Percentiles rank a stretch among this genome's conserved stretches.
phyloP scores from a whole-genome alignment of 78 protist genomes.

The Emiliania huxleyi region DNA sequence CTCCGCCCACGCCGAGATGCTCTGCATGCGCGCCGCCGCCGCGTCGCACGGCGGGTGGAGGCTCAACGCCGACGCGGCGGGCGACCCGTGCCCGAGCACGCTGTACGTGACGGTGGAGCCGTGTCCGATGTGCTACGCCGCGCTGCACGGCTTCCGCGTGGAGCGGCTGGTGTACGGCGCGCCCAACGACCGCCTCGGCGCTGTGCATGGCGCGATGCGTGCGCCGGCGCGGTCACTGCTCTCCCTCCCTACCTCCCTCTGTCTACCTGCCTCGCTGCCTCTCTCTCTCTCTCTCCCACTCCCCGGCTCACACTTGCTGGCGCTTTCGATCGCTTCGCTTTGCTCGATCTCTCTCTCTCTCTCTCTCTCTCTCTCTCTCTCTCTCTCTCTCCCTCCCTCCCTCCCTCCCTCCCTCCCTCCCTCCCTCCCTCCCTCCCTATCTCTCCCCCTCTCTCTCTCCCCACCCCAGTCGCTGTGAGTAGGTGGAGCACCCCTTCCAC shows the following conservation, averaged over 20 bases:
- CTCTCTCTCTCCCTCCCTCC: neutral
- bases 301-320: neutral
- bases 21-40: neutral
- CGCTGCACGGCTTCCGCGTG: neutral
- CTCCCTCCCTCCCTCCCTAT: neutral
- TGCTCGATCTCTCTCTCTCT: too few species aligned
- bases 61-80: neutral
- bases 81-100: too few species aligned
- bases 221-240: too few species aligned
- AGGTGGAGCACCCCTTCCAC: neutral
- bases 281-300: neutral
- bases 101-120: slow-evolving; percentile 14
- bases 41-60: neutral
- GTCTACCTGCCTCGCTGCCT: neutral
- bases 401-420: neutral
- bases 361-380: slow-evolving; percentile 25
- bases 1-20: slow-evolving; percentile 29
- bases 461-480: too few species aligned
- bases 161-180: slow-evolving; percentile 9
- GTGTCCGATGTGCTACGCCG: slow-evolving; percentile 13
- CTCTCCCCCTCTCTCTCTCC: neutral
- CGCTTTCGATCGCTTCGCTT: neutral
- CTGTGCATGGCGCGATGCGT: neutral
- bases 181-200: neutral
- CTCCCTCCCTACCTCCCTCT: neutral